phyloP scores from a whole-genome alignment of 2,329 filamentous ascomycete genomes.

The Epichloe coenophiala region DNA sequence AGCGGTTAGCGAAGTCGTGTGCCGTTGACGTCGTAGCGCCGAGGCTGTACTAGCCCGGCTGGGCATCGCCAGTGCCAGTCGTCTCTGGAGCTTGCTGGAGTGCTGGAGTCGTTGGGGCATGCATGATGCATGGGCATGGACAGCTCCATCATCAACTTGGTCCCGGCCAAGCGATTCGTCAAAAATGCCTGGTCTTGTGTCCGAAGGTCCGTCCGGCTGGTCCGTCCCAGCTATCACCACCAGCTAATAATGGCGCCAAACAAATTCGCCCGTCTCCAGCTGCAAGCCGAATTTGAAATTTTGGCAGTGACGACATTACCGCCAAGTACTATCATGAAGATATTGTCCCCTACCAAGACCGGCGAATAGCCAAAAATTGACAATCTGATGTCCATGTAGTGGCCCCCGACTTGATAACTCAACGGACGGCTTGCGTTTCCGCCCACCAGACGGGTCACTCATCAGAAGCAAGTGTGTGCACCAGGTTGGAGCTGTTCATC shows the following conservation, averaged over 20 bases:
- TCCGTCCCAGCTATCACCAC: too few species aligned
- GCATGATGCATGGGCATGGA: neutral
- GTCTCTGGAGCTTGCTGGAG: neutral
- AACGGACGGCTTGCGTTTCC: too few species aligned
- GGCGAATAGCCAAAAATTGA: too few species aligned
- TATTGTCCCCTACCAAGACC: too few species aligned
- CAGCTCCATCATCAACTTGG: neutral
- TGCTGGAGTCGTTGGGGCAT: neutral
- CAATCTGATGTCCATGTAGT: too few species aligned
- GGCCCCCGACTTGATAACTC: too few species aligned
- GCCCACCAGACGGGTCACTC: too few species aligned
- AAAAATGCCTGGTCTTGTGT: neutral
- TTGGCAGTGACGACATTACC: neutral
- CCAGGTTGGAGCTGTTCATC: too few species aligned
- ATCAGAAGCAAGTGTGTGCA: too few species aligned
- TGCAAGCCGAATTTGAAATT: neutral
- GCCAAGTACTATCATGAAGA: neutral
- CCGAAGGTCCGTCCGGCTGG: neutral
- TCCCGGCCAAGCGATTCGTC: neutral
- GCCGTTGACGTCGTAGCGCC: conserved; percentile 4
- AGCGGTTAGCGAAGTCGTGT: conserved; percentile 1
- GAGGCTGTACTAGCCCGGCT: neutral
- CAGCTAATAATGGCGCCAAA: too few species aligned
- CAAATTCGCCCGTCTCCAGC: neutral
- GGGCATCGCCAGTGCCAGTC: neutral